Base-by-base conservation (phyloP, 176 grass and related monocot genomes). In the Triticum turgidum region DNA sequence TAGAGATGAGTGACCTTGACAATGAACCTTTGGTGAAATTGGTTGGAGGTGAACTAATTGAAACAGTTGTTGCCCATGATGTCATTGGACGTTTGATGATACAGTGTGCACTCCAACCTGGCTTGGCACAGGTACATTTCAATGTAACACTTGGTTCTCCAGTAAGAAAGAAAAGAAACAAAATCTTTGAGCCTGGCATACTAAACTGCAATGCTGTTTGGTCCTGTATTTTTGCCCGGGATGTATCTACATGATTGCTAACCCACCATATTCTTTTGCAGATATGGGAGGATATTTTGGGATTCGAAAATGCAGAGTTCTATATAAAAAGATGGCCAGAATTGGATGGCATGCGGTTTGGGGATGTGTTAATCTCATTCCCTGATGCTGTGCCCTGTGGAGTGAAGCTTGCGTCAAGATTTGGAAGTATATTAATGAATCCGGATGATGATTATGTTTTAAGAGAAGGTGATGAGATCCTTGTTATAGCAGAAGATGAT, bases 221-320 rank as follows among this genome's bases (percentile, higher is more conserved):
- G 12, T 67, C n/a, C 9, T 47, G 17, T 9, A n/a, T 44, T 59
- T 18, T 83, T 33, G 7, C 52, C 65, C 0, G 3, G 49, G 17
- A 86, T 34, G 56, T 44, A 71, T 84, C 27, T 71, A 22, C 33
- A 21, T 24, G 44, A 81, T 69, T 68, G 25, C 41, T 90, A 65
- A 75, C 10, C 27, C 29, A n/a, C 47, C 4, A 66, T 25, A 27
- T 56, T 24, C 37, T 66, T 85, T 79, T 94, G 81, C 88, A 98
- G 96, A 96, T 98, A 96, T 98, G 96, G 96, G 96, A 98, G 85
- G 96, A 98, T 83, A 98, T 98, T 87, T 85, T 98, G 82, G 96
- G 96, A 85, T 98, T 98, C 85, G 96, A 96, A 83, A 98, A 98
- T 84, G 96, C 96, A 11, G 96, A 98, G 37, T 98, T 98, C 56